These are phyloP conservation scores for Penicillium bovifimosum DNA, from an alignment of 495 filamentous ascomycete species.

Conservation along the genomic window DNA sequence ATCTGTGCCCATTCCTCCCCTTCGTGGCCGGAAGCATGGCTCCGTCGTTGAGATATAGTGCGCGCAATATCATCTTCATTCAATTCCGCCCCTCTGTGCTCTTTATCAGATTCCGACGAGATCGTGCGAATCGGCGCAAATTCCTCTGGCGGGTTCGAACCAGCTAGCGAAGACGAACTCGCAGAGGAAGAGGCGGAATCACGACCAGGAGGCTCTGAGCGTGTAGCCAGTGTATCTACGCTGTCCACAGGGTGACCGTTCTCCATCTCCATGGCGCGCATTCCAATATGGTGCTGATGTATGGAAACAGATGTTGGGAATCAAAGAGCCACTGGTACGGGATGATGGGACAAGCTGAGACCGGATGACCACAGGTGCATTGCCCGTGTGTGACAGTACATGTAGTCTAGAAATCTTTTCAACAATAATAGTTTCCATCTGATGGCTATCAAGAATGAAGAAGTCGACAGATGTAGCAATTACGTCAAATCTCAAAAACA, in stretches of 20 bases:
- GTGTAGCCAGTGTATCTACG: background rate
- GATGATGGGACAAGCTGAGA: background rate
- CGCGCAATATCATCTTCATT: conserved; percentile 49
- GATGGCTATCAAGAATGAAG: background rate
- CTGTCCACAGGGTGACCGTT: background rate
- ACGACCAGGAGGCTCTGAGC: background rate
- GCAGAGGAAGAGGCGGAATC: background rate
- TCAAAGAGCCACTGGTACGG: background rate
- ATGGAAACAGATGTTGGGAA: background rate
- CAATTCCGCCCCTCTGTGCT: background rate
- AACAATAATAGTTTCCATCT: too few species aligned
- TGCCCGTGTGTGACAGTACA: background rate
- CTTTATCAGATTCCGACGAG: background rate
- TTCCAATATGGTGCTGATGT: background rate
- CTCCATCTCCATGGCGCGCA: background rate
- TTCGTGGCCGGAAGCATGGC: conserved; percentile 27
- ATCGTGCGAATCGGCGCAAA: conserved; percentile 7
- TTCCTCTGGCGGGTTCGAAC: background rate
- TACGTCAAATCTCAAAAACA: conserved; percentile 18
- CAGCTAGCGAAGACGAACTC: background rate
- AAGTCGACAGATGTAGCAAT: background rate
- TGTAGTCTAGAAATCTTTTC: too few species aligned
- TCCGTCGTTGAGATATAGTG: conserved; percentile 47
- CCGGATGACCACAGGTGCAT: background rate
- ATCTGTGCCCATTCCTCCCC: conserved; percentile 56